Evolutionary conservation across 2,329 filamentous ascomycete genomes (phyloP), one percentile per base, ranked within the genome.

Genomic region (Aspergillus aculeatinus): DNA sequence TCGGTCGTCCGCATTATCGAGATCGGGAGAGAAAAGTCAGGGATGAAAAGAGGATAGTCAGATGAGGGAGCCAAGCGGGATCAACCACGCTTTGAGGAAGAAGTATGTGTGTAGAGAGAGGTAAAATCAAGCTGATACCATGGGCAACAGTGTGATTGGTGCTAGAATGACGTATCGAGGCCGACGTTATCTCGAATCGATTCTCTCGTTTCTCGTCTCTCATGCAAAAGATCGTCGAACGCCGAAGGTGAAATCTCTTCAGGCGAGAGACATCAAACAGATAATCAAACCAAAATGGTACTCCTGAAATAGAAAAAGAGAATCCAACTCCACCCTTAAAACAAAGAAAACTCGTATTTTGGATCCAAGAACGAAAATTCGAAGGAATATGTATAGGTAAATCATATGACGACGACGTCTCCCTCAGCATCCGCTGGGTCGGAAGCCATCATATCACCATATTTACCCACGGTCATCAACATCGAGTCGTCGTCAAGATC

Each of bases 401-500:
- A 59, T 66, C 74, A 80, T 64, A 79, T 77, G 63, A 80, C 78
- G 58, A 80, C 73, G 59, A 80, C 77, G 67, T 80, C 77, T 6
- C 76, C 76, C 62, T 78, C 76, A 48, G 77, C 77, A 64, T 79
- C 77, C 9, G 76, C 76, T 19, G 78, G 77, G 57, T 80, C 78
- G 16, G 78, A 79, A 33, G 74, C 74, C 64, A 79, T 77, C 70
- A 79, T 79, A 58, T 79, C 76, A 44, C 75, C 75, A 57, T 80
- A 80, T 70, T 80, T 79, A 57, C 73, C 74, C 56, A 76, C 75
- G 6, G 72, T 71, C 52, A 78, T 74, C 58, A 78, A 63, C 65
- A 77, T 75, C 5, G 77, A 76, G 55, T 79, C 77, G 29, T 79
- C 75, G 48, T 78, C 78, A 67, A 92, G 88, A 31, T 88, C 88